Percentiles rank a stretch among this genome's conserved stretches.
These are phyloP conservation scores for Asterella californica DNA, from an alignment of 225 moss, liverwort and hornwort genomes.

Conservation along the genomic window DNA sequence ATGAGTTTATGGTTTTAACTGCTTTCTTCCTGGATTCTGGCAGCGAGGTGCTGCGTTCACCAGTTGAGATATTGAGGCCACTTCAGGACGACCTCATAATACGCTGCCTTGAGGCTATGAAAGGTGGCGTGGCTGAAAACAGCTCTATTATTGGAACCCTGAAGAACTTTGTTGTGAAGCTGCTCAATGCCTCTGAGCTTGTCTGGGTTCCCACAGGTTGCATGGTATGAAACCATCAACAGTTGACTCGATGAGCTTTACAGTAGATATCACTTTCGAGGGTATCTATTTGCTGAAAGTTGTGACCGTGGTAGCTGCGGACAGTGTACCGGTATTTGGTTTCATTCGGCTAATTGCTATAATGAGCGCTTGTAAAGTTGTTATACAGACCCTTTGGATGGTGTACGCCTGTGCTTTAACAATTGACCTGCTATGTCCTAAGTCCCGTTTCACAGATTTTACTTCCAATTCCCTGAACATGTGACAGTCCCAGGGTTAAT, in stretches of 20 bases:
- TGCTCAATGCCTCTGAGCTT: conserved; percentile 66
- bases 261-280: neutral
- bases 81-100: conserved; percentile 69
- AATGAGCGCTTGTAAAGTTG: neutral
- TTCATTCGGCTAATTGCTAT: neutral
- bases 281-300: neutral
- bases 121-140: conserved; percentile 36
- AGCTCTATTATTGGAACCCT: conserved; percentile 26
- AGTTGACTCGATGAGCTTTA: neutral
- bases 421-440: neutral
- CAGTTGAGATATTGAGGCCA: conserved; percentile 58
- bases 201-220: conserved; percentile 91
- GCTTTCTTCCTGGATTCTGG: neutral
- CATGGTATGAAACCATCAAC: conserved; percentile 49
- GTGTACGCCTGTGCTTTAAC: neutral
- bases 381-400: neutral
- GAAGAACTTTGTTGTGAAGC: conserved; percentile 49
- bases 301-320: neutral
- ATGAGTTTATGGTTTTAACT: neutral
- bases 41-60: conserved; percentile 9
- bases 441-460: neutral
- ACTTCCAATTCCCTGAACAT: neutral
- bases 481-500: neutral
- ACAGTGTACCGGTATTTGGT: neutral
- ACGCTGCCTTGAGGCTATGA: conserved; percentile 60